Conservation (phyloP, 2,329 filamentous ascomycete species). For the Nothophaeocryptopus gaeumannii region DNA sequence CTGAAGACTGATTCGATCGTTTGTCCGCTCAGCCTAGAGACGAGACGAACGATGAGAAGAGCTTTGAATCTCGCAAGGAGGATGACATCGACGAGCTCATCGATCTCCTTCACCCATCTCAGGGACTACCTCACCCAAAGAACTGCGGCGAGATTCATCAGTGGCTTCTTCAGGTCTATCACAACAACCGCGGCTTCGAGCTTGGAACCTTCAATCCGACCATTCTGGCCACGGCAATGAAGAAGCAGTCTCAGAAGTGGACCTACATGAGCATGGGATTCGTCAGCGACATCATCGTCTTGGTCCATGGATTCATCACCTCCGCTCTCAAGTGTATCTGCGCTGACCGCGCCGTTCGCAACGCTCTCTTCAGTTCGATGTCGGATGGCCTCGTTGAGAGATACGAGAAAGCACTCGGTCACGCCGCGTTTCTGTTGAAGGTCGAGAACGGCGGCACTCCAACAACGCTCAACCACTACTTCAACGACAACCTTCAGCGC, state of each 20-base stretch:
- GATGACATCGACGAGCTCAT: slow-evolving; percentile 5
- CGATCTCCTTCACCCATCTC: slow-evolving; percentile 38
- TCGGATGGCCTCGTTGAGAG: slow-evolving; percentile 44
- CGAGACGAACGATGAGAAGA: not conserved
- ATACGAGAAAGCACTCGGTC: slow-evolving; percentile 51
- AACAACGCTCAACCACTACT: slow-evolving; percentile 54
- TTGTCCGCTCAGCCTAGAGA: no score
- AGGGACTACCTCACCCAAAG: slow-evolving; percentile 38
- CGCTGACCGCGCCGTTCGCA: slow-evolving; percentile 43
- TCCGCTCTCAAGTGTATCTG: slow-evolving; percentile 45
- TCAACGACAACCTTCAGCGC: slow-evolving; percentile 47
- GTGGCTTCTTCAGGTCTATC: slow-evolving; percentile 12
- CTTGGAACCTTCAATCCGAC: slow-evolving; percentile 48
- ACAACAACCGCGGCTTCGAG: slow-evolving; percentile 14
- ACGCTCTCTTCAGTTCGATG: slow-evolving; percentile 45
- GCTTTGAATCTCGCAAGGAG: slow-evolving; percentile 4
- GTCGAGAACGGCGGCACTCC: slow-evolving; percentile 50
- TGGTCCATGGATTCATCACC: slow-evolving; percentile 55
- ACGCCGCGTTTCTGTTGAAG: slow-evolving; percentile 52
- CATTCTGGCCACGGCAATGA: slow-evolving; percentile 37
- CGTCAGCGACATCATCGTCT: slow-evolving; percentile 50
- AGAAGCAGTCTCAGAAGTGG: slow-evolving; percentile 49
- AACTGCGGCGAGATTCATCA: slow-evolving; percentile 31
- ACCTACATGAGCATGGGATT: slow-evolving; percentile 46
- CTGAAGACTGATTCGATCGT: no score